A percentile compares a stretch with the other conserved stretches of the same genome.
Conservation (phyloP, 148 eudicot species). For the Gaultheria prostrata region DNA sequence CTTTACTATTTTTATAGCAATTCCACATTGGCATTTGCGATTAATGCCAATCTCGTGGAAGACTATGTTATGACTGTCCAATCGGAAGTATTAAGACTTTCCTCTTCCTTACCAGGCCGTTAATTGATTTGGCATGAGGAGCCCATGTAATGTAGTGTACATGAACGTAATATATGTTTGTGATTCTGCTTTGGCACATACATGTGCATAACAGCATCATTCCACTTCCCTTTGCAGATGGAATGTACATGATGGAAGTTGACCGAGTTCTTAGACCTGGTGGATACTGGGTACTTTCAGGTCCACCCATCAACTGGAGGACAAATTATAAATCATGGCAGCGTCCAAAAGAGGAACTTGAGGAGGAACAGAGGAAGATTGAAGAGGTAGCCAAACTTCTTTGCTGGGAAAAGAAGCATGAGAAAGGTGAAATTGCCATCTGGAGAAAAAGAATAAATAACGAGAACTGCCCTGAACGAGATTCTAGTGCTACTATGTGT, state of each 20-base stretch:
- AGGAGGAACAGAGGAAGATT: constrained; percentile 46
- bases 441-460: constrained; percentile 43
- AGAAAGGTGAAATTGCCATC: constrained; percentile 53
- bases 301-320: constrained; percentile 60
- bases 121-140: background rate
- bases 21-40: background rate
- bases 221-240: constrained; percentile 28
- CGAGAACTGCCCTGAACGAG: constrained; percentile 35
- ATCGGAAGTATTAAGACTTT: background rate
- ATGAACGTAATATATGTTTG: background rate
- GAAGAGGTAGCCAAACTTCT: constrained; percentile 53
- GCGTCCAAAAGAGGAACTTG: constrained; percentile 50
- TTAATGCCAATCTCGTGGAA: background rate
- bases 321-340: constrained; percentile 41
- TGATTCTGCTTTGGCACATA: background rate
- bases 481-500: constrained; percentile 43
- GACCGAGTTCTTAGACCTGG: constrained; percentile 60
- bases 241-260: constrained; percentile 61
- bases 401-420: constrained; percentile 59
- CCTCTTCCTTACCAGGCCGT: background rate
- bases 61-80: background rate
- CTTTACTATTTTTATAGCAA: background rate
- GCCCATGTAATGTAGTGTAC: background rate
- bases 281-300: constrained; percentile 56
- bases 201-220: background rate